Base-by-base conservation (phyloP, 805 yeast genomes). In the Zygotorulaspora chibaensis region DNA sequence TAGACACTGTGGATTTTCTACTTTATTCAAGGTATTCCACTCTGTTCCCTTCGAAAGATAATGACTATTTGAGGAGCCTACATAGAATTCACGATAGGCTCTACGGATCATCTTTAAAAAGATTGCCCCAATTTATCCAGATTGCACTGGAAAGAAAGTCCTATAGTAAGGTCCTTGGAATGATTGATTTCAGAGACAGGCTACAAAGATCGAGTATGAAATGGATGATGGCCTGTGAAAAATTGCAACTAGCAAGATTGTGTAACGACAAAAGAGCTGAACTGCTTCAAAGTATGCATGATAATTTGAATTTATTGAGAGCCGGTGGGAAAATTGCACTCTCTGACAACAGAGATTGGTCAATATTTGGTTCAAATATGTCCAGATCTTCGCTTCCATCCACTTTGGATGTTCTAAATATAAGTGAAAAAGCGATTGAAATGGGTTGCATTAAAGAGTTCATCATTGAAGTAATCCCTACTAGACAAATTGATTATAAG, bases 91-190 rank as follows among this genome's bases (percentile, higher is more conserved):
- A 74, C 4, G 68, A 67, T 37, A 60, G 69, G 1, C 72, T 85
- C 44, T 87, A 85, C 58, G 66, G 74, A 34, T 38, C 36, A 9
- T 75, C 80, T 10, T 75, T 77, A 39, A 72, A 72, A 23, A 66
- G 66, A 2, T 83, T 85, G 51, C 66, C 81, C 8, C 71, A 72
- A 17, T 76, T 73, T 55, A 62, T 80, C 12, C 61, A 68, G 29
- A 67, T 71, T 16, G 84, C 86, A 0, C 79, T 84, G 53, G 76
- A 80, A 30, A 72, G 74, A 18, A 72, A 74, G 16, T 74, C 84
- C 0, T 86, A 75, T 62, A 80, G 82, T 48, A 89, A 88, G 59
- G 57, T 88, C 13, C 71, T 74, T 25, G 83, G 88, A 1, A 79
- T 88, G 62, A 56, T 84, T 15, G 79, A 79, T 16, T 80, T 90